A percentile compares a stretch with the other conserved stretches of the same genome.
These are phyloP conservation scores for Pythium dissimile DNA, from an alignment of 352 stramenopile genomes.

Conservation along the genomic window DNA sequence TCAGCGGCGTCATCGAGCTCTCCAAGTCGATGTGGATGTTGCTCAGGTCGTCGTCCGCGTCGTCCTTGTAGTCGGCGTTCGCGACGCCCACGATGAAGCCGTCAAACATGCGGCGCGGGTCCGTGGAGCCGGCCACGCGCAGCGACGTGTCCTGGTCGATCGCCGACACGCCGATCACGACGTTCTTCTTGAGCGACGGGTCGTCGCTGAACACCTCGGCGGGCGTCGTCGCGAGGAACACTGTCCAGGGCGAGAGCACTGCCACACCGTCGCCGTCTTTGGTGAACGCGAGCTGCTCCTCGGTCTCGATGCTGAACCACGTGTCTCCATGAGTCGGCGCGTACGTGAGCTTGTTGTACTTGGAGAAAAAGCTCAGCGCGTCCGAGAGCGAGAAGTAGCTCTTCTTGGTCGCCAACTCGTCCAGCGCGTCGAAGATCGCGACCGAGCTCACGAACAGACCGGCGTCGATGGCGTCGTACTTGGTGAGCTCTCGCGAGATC, in stretches of 20 bases:
- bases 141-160: conserved; percentile 60
- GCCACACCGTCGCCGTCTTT: conserved; percentile 66
- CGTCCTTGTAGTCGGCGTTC: conserved; percentile 42
- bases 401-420: conserved; percentile 55
- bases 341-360: conserved; percentile 59
- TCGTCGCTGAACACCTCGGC: conserved; percentile 29
- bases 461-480: conserved; percentile 67
- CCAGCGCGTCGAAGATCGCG: conserved; percentile 64
- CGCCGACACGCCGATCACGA: conserved; percentile 69
- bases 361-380: conserved; percentile 68
- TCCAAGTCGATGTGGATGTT: conserved; percentile 28
- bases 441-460: conserved; percentile 70
- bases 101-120: conserved; percentile 49
- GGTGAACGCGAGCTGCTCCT: conserved; percentile 76
- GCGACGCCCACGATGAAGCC: conserved; percentile 70
- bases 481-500: conserved; percentile 49
- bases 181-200: conserved; percentile 57
- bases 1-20: conserved; percentile 31
- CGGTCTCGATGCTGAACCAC: conserved; percentile 83
- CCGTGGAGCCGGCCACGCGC: conserved; percentile 57
- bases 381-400: conserved; percentile 75
- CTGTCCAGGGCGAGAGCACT: conserved; percentile 69
- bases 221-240: conserved; percentile 70
- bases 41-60: conserved; percentile 2
- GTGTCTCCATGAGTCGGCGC: conserved; percentile 63